phyloP scores from a whole-genome alignment of 148 eudicot species.

The Chenopodium suecicum region DNA sequence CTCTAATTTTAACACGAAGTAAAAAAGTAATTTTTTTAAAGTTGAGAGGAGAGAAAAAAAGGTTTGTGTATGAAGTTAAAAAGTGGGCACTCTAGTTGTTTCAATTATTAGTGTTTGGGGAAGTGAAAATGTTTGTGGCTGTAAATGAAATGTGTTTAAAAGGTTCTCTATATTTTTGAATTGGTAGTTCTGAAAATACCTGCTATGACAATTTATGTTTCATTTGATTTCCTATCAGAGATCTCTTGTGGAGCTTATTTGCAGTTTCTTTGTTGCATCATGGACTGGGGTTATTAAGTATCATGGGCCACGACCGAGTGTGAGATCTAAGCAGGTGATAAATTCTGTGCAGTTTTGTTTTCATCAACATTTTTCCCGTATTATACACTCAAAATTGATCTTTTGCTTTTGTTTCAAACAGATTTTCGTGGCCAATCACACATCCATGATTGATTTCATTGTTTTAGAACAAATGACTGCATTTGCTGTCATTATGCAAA shows the following conservation, averaged over 20 bases:
- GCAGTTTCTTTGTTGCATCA: slow-evolving; percentile 98
- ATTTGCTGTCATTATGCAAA: slow-evolving; percentile 99
- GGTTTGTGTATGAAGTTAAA: no score
- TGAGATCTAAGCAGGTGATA: slow-evolving; percentile 84
- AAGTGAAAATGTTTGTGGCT: no score
- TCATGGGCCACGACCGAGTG: slow-evolving; percentile 96
- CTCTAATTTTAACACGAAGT: no score
- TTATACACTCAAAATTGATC: slow-evolving; percentile 2
- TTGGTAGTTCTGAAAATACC: neutral
- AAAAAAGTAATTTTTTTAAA: no score
- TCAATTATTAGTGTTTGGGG: no score
- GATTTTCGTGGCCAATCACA: slow-evolving; percentile 98
- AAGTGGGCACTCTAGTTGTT: no score
- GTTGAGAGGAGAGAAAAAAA: no score
- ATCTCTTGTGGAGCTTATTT: slow-evolving; percentile 87
- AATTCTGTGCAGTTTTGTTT: neutral
- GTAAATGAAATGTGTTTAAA: neutral
- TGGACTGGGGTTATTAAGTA: slow-evolving; percentile 99
- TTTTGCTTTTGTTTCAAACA: slow-evolving; percentile 27
- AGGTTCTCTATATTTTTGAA: neutral
- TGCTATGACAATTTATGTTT: slow-evolving; percentile 1
- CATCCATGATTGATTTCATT: slow-evolving; percentile 98
- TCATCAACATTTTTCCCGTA: neutral
- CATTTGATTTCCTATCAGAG: slow-evolving; percentile 45
- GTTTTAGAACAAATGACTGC: slow-evolving; percentile 99